phyloP scores from a whole-genome alignment of 202 grass and related monocot species.

The Sporobolus alterniflorus region DNA sequence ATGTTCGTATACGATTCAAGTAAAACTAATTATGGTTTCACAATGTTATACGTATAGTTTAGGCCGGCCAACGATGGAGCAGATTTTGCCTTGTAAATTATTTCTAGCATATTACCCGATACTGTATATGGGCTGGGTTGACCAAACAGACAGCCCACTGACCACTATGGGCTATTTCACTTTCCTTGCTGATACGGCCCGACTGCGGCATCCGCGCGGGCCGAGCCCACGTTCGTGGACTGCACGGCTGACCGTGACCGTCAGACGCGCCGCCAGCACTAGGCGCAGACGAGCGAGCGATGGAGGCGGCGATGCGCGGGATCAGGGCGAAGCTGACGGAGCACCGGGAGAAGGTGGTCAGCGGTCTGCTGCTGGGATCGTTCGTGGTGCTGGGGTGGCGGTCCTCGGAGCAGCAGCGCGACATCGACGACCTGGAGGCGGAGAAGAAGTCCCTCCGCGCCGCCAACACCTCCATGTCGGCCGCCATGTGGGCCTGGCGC shows the following conservation, averaged over 20 bases:
- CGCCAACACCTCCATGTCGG: slow-evolving; percentile 60
- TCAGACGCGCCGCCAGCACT: not conserved
- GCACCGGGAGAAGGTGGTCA: slow-evolving; percentile 58
- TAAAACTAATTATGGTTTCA: too few relatives aligned
- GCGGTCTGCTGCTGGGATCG: slow-evolving; percentile 59
- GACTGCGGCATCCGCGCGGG: not conserved
- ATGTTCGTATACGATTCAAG: too few relatives aligned
- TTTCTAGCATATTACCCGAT: too few relatives aligned
- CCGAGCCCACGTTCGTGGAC: not conserved
- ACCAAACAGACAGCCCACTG: not conserved
- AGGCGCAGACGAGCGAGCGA: not conserved
- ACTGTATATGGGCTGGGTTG: not conserved
- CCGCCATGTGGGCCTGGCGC: slow-evolving; percentile 76
- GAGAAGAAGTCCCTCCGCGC: slow-evolving; percentile 60
- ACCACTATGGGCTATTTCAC: not conserved
- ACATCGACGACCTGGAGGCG: slow-evolving; percentile 66
- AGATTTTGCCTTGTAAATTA: too few relatives aligned
- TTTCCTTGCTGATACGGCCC: not conserved
- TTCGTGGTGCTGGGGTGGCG: slow-evolving; percentile 57
- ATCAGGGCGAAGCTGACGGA: slow-evolving; percentile 48
- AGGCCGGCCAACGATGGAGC: too few relatives aligned
- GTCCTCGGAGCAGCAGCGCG: slow-evolving; percentile 67
- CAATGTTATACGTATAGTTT: too few relatives aligned
- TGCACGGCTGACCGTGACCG: not conserved
- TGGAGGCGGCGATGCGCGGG: slow-evolving; percentile 56